Percentiles rank a stretch among this genome's conserved stretches.
Evolutionary conservation across 495 filamentous ascomycete species (phyloP).

Genomic region (Neurospora hispaniola): DNA sequence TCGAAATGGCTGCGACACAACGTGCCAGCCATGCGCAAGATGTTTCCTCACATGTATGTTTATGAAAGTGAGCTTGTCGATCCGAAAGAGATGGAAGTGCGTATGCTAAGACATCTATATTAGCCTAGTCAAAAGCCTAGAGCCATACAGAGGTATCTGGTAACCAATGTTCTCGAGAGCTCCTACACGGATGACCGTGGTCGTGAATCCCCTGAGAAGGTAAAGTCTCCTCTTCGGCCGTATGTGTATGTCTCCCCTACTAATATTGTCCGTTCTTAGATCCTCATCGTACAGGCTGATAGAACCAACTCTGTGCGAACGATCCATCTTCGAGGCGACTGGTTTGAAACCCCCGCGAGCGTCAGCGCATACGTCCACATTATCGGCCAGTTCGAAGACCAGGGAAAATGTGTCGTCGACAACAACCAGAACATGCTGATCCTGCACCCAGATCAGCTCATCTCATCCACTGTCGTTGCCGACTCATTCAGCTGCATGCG

Average conservation of each 20-base stretch:
- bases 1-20: constrained; percentile 50
- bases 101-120: constrained; percentile 33
- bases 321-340: constrained; percentile 72
- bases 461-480: constrained; percentile 86
- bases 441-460: constrained; percentile 88
- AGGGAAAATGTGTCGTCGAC: constrained; percentile 60
- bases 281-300: constrained; percentile 68
- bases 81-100: constrained; percentile 7
- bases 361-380: constrained; percentile 71
- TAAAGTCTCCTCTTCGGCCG: constrained; percentile 22
- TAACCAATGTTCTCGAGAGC: constrained; percentile 58
- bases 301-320: constrained; percentile 50
- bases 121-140: constrained; percentile 46
- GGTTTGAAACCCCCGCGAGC: constrained; percentile 66
- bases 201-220: constrained; percentile 57
- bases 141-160: constrained; percentile 72
- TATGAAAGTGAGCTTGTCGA: constrained; percentile 10
- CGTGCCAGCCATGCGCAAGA: constrained; percentile 10
- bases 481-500: constrained; percentile 86
- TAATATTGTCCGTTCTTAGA: constrained; percentile 34
- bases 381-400: constrained; percentile 62
- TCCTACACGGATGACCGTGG: constrained; percentile 54
- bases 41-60: constrained; percentile 39
- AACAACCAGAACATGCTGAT: constrained; percentile 78
- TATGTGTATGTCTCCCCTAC: not conserved